A percentile compares a stretch with the other conserved stretches of the same genome.
These are phyloP conservation scores for Fomes fomentarius DNA, from an alignment of 1,284 basidiomycete species.

Conservation along the genomic window DNA sequence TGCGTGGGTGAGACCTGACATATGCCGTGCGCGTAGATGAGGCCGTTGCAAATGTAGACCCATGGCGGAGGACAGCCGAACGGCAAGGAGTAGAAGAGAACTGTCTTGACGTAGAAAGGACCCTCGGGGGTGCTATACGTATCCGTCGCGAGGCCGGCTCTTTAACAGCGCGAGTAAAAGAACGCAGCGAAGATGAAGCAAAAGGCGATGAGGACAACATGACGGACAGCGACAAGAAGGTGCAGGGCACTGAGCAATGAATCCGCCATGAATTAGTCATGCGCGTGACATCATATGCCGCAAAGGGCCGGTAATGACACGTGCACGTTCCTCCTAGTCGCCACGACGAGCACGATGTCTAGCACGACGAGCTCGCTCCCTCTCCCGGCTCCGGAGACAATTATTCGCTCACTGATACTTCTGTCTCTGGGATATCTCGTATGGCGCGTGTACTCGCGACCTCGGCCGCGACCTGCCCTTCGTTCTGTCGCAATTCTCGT, in stretches of 20 bases:
- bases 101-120: slow-evolving; percentile 7
- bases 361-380: slow-evolving; percentile 4
- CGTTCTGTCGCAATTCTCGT: slow-evolving; percentile 88
- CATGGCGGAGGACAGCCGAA: slow-evolving; percentile 33
- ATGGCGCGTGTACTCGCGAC: slow-evolving; percentile 17
- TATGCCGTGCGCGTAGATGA: slow-evolving; percentile 34
- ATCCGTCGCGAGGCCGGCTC: neutral
- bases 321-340: too few species aligned
- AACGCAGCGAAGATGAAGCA: slow-evolving; percentile 25
- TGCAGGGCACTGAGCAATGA: neutral
- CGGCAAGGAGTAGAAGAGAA: slow-evolving; percentile 27
- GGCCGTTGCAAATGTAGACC: slow-evolving; percentile 40
- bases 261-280: slow-evolving; percentile 12
- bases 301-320: too few species aligned
- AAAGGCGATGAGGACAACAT: slow-evolving; percentile 25
- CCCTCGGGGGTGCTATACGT: neutral
- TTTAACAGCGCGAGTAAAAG: slow-evolving; percentile 9
- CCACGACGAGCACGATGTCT: slow-evolving; percentile 17
- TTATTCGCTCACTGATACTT: neutral
- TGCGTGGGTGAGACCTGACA: slow-evolving; percentile 4
- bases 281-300: slow-evolving; percentile 24
- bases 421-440: slow-evolving; percentile 6
- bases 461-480: slow-evolving; percentile 40
- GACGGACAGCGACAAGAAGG: slow-evolving; percentile 8
- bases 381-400: neutral